phyloP scores from a whole-genome alignment of 2,329 filamentous ascomycete species.

The Hymenotorrendiella dingleyae region DNA sequence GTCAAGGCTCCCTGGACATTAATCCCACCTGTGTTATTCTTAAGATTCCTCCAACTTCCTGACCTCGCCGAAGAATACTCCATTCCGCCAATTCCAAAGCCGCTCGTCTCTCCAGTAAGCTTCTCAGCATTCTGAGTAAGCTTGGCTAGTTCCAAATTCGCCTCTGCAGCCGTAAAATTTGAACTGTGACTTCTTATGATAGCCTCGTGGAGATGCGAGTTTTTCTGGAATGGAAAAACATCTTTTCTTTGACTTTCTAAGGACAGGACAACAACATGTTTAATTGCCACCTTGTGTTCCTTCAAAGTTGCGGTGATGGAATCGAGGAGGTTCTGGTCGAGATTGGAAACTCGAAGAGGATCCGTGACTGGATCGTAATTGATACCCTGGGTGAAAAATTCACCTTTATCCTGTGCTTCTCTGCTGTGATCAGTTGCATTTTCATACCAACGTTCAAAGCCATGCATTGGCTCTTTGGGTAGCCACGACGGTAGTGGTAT shows the following conservation, averaged over 20 bases:
- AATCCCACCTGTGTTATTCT: conserved; percentile 29
- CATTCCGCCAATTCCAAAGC: conserved; percentile 21
- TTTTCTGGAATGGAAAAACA: conserved; percentile 34
- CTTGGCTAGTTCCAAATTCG: conserved; percentile 26
- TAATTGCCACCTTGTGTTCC: conserved; percentile 30
- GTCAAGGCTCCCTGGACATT: conserved; percentile 35
- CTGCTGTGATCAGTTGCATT: not conserved
- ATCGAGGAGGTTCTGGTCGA: conserved; percentile 29
- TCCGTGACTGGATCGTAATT: conserved; percentile 32
- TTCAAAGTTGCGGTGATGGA: conserved; percentile 28
- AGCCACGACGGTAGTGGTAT: conserved; percentile 28
- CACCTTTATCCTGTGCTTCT: not conserved
- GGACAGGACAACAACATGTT: conserved; percentile 34
- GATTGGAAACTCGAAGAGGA: conserved; percentile 34
- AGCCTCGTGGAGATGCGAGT: conserved; percentile 30
- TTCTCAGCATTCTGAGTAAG: conserved; percentile 31
- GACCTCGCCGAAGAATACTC: conserved; percentile 1
- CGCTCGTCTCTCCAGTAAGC: conserved; percentile 33
- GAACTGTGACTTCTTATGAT: conserved; percentile 28
- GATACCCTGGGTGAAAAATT: conserved; percentile 4
- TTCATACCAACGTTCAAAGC: conserved; percentile 30
- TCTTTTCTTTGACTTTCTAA: conserved; percentile 38
- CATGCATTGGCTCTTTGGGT: conserved; percentile 24
- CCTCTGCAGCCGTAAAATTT: conserved; percentile 18
- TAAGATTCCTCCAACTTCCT: conserved; percentile 19